These are phyloP conservation scores for Ogataea ramenticola DNA, from an alignment of 805 yeast species.

Conservation along the genomic window DNA sequence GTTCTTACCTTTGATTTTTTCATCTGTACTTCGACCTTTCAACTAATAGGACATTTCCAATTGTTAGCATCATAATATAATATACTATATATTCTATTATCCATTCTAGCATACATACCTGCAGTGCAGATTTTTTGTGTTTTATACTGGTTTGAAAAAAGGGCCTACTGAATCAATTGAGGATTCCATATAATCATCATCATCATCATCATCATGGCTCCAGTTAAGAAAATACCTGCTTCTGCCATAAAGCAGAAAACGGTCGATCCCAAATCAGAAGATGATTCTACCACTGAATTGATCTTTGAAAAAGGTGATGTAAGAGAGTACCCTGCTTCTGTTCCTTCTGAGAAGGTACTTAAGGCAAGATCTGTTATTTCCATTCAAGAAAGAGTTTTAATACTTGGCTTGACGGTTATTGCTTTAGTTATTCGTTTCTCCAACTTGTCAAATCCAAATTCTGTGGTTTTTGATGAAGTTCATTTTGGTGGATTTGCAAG, in stretches of 20 bases:
- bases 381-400: slow-evolving; percentile 31
- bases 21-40: no score
- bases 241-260: neutral
- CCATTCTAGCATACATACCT: no score
- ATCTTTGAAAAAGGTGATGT: slow-evolving; percentile 40
- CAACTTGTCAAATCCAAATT: slow-evolving; percentile 58
- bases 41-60: no score
- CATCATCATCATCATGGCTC: neutral
- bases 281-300: slow-evolving; percentile 32
- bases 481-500: slow-evolving; percentile 98
- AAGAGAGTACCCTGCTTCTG: slow-evolving; percentile 49
- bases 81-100: no score
- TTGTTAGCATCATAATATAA: no score
- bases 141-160: no score
- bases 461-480: slow-evolving; percentile 96
- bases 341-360: slow-evolving; percentile 34
- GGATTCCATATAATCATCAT: no score
- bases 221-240: neutral
- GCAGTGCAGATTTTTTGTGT: no score
- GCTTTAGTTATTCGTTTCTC: slow-evolving; percentile 56
- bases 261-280: neutral
- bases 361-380: slow-evolving; percentile 33
- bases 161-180: no score
- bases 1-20: no score
- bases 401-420: slow-evolving; percentile 32